Base-by-base conservation (phyloP, 163 green algal genomes). In the Prototheca cutis region DNA sequence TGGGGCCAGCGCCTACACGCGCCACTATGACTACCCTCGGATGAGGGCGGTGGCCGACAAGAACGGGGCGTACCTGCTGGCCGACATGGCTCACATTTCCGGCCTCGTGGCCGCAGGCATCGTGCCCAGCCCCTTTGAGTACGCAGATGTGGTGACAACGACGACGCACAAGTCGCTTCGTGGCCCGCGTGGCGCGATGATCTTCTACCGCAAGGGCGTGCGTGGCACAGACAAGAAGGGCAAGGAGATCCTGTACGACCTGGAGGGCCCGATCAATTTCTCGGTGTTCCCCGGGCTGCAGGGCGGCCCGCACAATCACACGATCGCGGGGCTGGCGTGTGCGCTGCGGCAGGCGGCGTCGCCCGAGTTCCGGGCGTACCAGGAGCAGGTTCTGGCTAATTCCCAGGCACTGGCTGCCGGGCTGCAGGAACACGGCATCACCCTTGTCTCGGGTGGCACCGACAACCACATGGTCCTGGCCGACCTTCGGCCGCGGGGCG, bases 221-320 rank as follows among this genome's bases (percentile, higher is more conserved):
- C 79, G 87, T 59, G 72, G 76, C 42, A 65, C 67, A 8, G 87
- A 96, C 78, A 98, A 98, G 87, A 97, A 93, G 66, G 88, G 88
- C 62, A 90, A 91, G 53, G 68, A 85, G 33, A 73, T 96, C 49
- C 85, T 86, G 76, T 98, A 97, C 68, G 89, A 98, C 79, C 80
- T 96, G 47, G 93, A 96, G 74, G 78, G 88, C 68, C 92, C 90
- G 76, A 98, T 99, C 81, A 96, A 99, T 82, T 97, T 96, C 57
- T 72, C 89, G 0, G 93, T 99, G 19, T 99, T 99, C 82, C 93
- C 93, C 15, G 93, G 93, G 1, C 80, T 94, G 34, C 70, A 77
- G 83, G 92, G 92, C 45, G 93, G 92, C 24, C 93, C 92, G 17
- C 92, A 99, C 90, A 98, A 98, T 86, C 90, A 99, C 85, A 98